phyloP scores from a whole-genome alignment of 352 stramenopile genomes.

The Lagenidium sp. region DNA sequence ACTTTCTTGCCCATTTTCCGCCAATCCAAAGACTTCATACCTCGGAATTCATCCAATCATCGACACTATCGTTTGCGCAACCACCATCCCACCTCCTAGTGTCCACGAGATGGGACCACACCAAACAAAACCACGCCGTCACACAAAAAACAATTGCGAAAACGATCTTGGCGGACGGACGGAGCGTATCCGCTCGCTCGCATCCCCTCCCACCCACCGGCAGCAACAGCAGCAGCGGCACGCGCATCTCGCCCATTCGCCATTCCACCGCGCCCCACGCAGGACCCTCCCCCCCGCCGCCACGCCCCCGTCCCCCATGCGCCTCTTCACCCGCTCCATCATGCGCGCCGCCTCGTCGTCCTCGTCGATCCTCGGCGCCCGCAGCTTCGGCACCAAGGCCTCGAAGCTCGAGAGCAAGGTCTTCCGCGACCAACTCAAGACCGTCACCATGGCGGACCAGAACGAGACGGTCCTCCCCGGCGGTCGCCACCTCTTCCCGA shows the following conservation, averaged over 20 bases:
- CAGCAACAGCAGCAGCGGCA: too few relatives aligned
- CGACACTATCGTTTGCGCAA: conserved; percentile 15
- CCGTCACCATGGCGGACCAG: conserved; percentile 66
- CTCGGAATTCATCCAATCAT: conserved; percentile 13
- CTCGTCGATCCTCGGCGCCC: conserved; percentile 28
- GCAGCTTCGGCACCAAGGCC: conserved; percentile 54
- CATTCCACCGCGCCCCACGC: conserved; percentile 9
- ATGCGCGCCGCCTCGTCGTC: conserved; percentile 28
- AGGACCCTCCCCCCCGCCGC: not conserved
- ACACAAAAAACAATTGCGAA: conserved; percentile 13
- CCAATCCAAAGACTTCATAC: too few relatives aligned
- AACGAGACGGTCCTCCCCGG: conserved; percentile 70
- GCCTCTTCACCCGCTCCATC: conserved; percentile 38
- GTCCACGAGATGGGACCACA: too few relatives aligned
- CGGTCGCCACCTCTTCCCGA: conserved; percentile 91
- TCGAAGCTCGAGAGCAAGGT: conserved; percentile 53
- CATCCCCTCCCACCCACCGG: not conserved
- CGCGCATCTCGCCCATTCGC: too few relatives aligned
- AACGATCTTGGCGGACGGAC: conserved; percentile 19
- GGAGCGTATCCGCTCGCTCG: conserved; percentile 7
- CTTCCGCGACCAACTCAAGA: conserved; percentile 70
- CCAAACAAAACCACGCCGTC: too few relatives aligned
- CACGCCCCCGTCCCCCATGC: conserved; percentile 21
- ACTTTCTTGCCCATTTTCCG: conserved; percentile 17
- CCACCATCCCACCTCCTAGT: too few relatives aligned